Base-by-base conservation (phyloP, 306 rosid genomes). In the Oemleria cerasiformis region DNA sequence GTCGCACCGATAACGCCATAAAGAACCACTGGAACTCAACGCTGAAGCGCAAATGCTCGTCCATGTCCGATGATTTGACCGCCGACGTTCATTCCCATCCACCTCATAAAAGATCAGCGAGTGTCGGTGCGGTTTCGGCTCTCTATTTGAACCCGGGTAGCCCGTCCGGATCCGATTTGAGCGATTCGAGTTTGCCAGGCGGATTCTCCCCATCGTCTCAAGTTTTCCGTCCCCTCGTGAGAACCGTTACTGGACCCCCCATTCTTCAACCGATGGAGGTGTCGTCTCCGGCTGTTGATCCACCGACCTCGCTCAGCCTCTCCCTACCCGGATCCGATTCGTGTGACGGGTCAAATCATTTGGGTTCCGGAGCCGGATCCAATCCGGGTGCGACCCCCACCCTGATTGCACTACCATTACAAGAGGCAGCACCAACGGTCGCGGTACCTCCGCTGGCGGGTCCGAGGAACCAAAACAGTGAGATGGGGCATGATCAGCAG, bases 11-110 rank as follows among this genome's bases (percentile, higher is more conserved):
- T 78, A 92, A 92, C 89, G 86, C 96, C 30, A 86, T 92, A 1
- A 92, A 92, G 70, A 92, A 92, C 75, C 97, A 92, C 75, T 92
- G 97, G 97, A 92, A 92, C 72, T 92, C 97, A 9, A 87, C 96
- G 0, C 96, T 92, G 47, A 92, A 92, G 87, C 79, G 97, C 8
- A 92, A 92, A 80, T 81, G 79, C 81, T 84, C 86, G 23, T 80
- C 88, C 43, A 21, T 77, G 54, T 15, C 76, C 4, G 91, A 85
- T 0, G 80, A 78, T 57, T 66, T 71, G 39, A 16, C 55, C 68
- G 76, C 72, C 34, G 89, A 80, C 7, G 43, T 36, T 13, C 40
- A 58, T 36, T 78, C 71, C 3, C 77, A 50, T 16, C 91, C 71
- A 21, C 92, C 90, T 19, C 86, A 73, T 9, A 92, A 92, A 72